Evolutionary conservation across 768 basidiomycete genomes (phyloP).

Genomic region (Leucogyrophana mollusca): DNA sequence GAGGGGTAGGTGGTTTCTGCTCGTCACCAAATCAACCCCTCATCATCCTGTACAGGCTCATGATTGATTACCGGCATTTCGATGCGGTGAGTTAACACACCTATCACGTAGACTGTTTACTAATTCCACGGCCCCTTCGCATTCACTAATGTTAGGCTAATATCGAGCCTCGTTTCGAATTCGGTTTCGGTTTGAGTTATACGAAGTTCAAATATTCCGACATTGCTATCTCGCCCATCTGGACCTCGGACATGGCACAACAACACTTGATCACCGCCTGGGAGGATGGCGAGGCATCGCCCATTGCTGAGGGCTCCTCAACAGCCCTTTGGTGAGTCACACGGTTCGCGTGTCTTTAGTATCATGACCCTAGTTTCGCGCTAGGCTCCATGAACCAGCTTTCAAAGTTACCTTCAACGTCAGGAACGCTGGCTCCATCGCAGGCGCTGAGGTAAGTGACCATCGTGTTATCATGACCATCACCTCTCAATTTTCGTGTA

Average conservation of each 20-base stretch:
- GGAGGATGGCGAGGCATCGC: slow-evolving; percentile 12
- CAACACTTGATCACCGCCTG: slow-evolving; percentile 11
- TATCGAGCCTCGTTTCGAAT: slow-evolving; percentile 63
- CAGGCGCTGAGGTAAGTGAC: slow-evolving; percentile 25
- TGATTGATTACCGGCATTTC: slow-evolving; percentile 66
- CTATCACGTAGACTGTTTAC: slow-evolving; percentile 8
- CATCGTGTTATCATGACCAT: neutral
- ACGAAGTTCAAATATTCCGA: slow-evolving; percentile 40
- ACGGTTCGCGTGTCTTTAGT: neutral
- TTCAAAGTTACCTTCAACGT: slow-evolving; percentile 32
- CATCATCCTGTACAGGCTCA: slow-evolving; percentile 31
- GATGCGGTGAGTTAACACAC: slow-evolving; percentile 45
- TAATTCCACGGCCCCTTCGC: neutral
- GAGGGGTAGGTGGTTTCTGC: slow-evolving; percentile 43
- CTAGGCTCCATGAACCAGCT: slow-evolving; percentile 26
- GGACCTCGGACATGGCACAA: slow-evolving; percentile 29
- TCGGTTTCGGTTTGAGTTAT: slow-evolving; percentile 41
- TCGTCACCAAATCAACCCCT: neutral
- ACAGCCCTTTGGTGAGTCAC: slow-evolving; percentile 12
- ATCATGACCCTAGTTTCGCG: slow-evolving; percentile 1
- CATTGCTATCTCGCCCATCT: slow-evolving; percentile 33
- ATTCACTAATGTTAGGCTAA: slow-evolving; percentile 44
- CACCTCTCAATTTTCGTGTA: slow-evolving; percentile 19
- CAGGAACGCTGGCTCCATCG: slow-evolving; percentile 33
- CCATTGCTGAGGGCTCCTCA: slow-evolving; percentile 3